These are phyloP conservation scores for Mycena venus DNA, from an alignment of 768 basidiomycete genomes.

Conservation along the genomic window DNA sequence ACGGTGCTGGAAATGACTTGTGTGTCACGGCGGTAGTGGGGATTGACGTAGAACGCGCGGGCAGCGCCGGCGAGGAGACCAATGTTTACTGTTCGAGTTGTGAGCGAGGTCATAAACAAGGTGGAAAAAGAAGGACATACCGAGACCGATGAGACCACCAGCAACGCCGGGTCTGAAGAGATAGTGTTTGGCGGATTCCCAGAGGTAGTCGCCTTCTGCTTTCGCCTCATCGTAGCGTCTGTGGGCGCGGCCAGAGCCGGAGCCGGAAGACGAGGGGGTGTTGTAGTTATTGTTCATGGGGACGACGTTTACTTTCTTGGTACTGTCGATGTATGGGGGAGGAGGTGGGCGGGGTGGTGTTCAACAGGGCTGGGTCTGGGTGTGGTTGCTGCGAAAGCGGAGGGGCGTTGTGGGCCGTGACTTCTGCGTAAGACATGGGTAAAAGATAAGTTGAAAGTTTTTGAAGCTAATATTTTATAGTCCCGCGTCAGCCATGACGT, in stretches of 20 bases:
- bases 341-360: constrained; percentile 59
- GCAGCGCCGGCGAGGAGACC: constrained; percentile 74
- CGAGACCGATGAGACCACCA: constrained; percentile 78
- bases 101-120: not conserved
- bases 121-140: constrained; percentile 45
- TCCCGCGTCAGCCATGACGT: too few relatives aligned
- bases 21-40: constrained; percentile 71
- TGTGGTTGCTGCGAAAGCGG: constrained; percentile 65
- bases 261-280: constrained; percentile 25
- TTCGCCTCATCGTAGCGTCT: constrained; percentile 57
- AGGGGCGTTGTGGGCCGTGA: constrained; percentile 71
- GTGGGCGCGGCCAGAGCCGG: constrained; percentile 39
- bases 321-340: constrained; percentile 57
- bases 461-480: too few relatives aligned
- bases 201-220: constrained; percentile 66
- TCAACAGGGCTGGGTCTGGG: constrained; percentile 74
- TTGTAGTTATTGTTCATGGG: constrained; percentile 56
- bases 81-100: constrained; percentile 70
- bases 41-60: constrained; percentile 73
- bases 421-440: constrained; percentile 87
- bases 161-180: constrained; percentile 77
- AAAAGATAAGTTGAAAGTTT: too few relatives aligned
- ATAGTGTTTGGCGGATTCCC: constrained; percentile 64
- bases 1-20: constrained; percentile 65
- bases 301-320: constrained; percentile 70